Percentiles rank a stretch among this genome's conserved stretches.
Conservation (phyloP, 139 green algal genomes). For the Picochlorum sp. region DNA sequence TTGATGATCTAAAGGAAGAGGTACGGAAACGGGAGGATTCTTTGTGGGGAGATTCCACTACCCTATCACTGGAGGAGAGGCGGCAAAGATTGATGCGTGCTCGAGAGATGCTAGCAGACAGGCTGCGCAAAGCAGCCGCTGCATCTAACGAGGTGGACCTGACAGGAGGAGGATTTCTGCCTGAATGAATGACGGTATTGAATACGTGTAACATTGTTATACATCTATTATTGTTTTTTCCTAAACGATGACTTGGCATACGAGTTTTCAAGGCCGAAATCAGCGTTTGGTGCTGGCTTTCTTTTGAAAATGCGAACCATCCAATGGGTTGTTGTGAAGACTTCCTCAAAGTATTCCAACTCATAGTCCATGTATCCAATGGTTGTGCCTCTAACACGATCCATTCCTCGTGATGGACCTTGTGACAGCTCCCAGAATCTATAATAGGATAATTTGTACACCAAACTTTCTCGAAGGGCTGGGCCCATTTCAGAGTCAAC, state of each 20-base stretch:
- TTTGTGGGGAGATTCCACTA: not conserved
- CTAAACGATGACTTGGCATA: not conserved
- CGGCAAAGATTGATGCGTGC: no score
- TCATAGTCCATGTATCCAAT: constrained; percentile 72
- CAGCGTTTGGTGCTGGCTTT: constrained; percentile 41
- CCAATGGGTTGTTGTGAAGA: constrained; percentile 85
- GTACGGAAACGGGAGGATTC: constrained; percentile 8
- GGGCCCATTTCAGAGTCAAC: constrained; percentile 58
- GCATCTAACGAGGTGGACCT: no score
- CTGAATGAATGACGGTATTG: not conserved
- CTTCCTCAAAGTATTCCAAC: constrained; percentile 88
- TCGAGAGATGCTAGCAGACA: no score
- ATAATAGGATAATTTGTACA: constrained; percentile 89
- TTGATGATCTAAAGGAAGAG: constrained; percentile 16
- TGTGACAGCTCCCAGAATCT: constrained; percentile 58
- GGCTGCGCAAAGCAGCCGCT: no score
- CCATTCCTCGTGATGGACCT: constrained; percentile 48
- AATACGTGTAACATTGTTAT: not conserved
- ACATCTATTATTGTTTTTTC: constrained; percentile 1
- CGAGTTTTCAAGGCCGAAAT: constrained; percentile 27
- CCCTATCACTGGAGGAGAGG: no score
- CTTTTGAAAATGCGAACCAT: constrained; percentile 79
- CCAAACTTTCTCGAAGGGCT: constrained; percentile 61
- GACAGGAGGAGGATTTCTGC: not conserved
- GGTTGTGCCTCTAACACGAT: constrained; percentile 69